phyloP scores from a whole-genome alignment of 2,329 filamentous ascomycete genomes.

The Pseudogymnoascus sp. region DNA sequence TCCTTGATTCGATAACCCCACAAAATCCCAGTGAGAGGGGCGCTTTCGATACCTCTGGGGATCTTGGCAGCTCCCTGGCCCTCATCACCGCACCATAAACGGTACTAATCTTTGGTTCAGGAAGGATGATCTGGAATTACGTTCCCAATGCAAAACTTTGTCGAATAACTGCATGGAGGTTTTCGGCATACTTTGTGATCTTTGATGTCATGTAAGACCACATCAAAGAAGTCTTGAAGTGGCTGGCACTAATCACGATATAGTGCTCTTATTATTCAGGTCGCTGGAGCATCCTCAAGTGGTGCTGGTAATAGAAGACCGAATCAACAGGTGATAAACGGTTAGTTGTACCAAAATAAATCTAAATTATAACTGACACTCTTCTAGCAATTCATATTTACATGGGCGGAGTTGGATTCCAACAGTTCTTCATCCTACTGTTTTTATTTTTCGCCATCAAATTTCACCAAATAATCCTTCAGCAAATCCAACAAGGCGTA shows the following conservation, averaged over 20 bases:
- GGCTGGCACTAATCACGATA: conserved; percentile 8
- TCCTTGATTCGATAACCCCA: neutral
- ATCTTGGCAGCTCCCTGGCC: neutral
- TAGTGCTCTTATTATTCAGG: conserved; percentile 22
- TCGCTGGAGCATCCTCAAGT: conserved; percentile 19
- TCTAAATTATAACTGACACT: conserved; percentile 23
- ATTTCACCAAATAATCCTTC: conserved; percentile 28
- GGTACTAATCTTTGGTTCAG: neutral
- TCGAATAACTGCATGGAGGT: conserved; percentile 19
- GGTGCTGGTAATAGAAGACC: conserved; percentile 31
- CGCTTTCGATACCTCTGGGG: neutral
- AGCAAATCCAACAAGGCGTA: conserved; percentile 13
- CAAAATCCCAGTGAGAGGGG: neutral
- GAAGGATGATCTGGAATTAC: conserved; percentile 25
- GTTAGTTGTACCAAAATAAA: conserved; percentile 13
- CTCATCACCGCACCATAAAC: neutral
- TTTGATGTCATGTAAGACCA: conserved; percentile 23
- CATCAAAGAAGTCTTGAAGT: neutral
- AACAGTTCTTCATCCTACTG: conserved; percentile 43
- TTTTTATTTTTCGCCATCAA: conserved; percentile 36
- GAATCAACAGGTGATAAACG: conserved; percentile 18
- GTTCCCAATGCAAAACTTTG: conserved; percentile 17
- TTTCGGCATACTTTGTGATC: conserved; percentile 23
- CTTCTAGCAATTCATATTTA: conserved; percentile 37
- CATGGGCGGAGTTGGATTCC: conserved; percentile 46